Percentiles rank a stretch among this genome's conserved stretches.
phyloP scores from a whole-genome alignment of 768 basidiomycete genomes.

The Terana coerulea region DNA sequence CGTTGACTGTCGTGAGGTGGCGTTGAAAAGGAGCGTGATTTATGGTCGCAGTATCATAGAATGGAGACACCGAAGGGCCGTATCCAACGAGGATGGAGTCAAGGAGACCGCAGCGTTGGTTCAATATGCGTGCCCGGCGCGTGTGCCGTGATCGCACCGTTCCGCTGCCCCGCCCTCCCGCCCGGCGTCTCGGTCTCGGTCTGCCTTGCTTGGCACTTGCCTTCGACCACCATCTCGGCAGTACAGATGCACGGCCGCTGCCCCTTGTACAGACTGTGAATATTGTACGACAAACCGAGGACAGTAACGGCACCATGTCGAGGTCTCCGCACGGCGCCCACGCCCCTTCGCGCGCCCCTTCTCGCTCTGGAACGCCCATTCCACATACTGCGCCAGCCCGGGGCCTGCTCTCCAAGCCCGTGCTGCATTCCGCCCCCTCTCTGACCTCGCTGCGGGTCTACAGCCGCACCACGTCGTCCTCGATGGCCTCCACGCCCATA shows the following conservation, averaged over 20 bases:
- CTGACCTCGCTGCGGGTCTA: conserved; percentile 55
- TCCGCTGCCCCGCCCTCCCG: no score
- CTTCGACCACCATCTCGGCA: no score
- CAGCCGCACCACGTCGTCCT: conserved; percentile 38
- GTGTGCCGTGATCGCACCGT: no score
- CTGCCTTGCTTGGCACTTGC: no score
- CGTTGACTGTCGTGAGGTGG: conserved; percentile 1
- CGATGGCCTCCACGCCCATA: conserved; percentile 16
- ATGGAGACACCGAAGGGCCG: no score
- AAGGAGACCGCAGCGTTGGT: not conserved
- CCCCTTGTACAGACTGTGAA: no score
- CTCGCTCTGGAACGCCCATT: conserved; percentile 36
- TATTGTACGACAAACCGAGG: no score
- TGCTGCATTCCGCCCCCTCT: conserved; percentile 50
- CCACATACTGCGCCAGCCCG: conserved; percentile 55
- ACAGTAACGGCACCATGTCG: no score
- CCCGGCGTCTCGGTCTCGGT: no score
- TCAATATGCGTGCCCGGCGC: no score
- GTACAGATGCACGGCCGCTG: no score
- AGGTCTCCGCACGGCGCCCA: not conserved
- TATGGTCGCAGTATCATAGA: not conserved
- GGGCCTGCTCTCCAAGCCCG: conserved; percentile 46
- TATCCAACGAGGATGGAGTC: not conserved
- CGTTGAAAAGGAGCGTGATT: not conserved
- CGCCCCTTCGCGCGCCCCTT: conserved; percentile 29